These are phyloP conservation scores for Penicillium corylophilum DNA, from an alignment of 2,329 filamentous ascomycete species.

Conservation along the genomic window DNA sequence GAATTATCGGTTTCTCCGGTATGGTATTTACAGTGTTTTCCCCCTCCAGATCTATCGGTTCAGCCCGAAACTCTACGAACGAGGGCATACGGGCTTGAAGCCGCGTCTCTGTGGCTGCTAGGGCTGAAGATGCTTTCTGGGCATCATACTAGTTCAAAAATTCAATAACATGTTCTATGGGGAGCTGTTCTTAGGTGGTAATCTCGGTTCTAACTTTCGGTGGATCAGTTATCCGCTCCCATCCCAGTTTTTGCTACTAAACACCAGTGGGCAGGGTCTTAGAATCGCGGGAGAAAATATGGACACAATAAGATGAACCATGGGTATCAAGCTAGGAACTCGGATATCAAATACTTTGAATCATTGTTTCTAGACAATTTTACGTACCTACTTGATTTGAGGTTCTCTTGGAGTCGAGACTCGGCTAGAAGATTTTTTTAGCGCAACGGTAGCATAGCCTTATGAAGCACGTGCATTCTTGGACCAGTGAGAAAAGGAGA, in stretches of 20 bases:
- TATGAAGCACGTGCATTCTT: not conserved
- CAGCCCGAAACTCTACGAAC: not conserved
- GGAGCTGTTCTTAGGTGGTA: not conserved
- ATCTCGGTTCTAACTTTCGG: not conserved
- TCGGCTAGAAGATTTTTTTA: conserved; percentile 7
- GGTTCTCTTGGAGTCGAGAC: not conserved
- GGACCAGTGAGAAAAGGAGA: not conserved
- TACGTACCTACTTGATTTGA: not conserved
- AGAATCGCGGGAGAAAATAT: not conserved
- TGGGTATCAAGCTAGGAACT: not conserved
- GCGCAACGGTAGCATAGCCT: not conserved
- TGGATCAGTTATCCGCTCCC: not conserved
- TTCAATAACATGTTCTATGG: not conserved
- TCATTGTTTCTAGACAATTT: not conserved
- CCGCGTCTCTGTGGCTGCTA: not conserved
- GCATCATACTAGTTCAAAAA: not conserved
- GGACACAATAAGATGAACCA: not conserved
- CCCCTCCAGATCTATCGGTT: not conserved
- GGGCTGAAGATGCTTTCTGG: not conserved
- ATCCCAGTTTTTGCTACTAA: not conserved
- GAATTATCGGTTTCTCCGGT: not conserved
- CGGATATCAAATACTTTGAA: not conserved
- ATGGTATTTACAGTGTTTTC: not conserved
- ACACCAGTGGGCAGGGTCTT: not conserved
- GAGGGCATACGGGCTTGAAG: not conserved